Base-by-base conservation (phyloP, 345 rosid genomes). In the Hibiscus mutabilis region DNA sequence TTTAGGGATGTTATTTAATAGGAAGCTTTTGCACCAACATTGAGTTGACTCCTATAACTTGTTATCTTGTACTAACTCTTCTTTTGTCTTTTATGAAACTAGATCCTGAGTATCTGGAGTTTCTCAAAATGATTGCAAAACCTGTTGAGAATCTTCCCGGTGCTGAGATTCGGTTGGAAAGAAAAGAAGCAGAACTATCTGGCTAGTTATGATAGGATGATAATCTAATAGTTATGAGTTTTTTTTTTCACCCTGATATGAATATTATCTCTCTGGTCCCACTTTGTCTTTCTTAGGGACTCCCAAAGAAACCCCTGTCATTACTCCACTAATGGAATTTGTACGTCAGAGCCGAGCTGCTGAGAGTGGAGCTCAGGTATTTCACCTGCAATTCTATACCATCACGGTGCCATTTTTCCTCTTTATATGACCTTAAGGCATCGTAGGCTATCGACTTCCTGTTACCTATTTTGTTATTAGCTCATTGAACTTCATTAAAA, bases 311-410 rank as follows among this genome's bases (percentile, higher is more conserved):
- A 67, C 84, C 71, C 83, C 79, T 29, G 74, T 87, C 61, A 78
- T 89, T 68, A 91, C 97, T 14, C 92, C 97, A 31, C 79, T 91
- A 33, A 91, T 91, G 97, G 92, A 91, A 77, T 91, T 84, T 82
- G 86, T 91, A 37, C 88, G 94, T 8, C 90, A 86, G 75, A 89
- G 85, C 73, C 84, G 94, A 79, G 86, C 91, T 80, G 75, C 90
- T 22, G 76, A 81, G 64, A 80, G 66, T 73, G 93, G 84, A 68
- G 57, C 83, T 42, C 86, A 76, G 93, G 93, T 90, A 80, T 3
- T 27, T 25, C 1, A 1, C 2, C 1, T 2, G 1, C 21, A 21
- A 2, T 13, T 14, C 42, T 37, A 14, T 24, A 42, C 58, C 64
- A 53, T 53, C 27, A 2, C 19, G 24, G 9, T 53, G 25, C 25